Conservation (phyloP, 305 asterid species). For the Solanum chacoense region DNA sequence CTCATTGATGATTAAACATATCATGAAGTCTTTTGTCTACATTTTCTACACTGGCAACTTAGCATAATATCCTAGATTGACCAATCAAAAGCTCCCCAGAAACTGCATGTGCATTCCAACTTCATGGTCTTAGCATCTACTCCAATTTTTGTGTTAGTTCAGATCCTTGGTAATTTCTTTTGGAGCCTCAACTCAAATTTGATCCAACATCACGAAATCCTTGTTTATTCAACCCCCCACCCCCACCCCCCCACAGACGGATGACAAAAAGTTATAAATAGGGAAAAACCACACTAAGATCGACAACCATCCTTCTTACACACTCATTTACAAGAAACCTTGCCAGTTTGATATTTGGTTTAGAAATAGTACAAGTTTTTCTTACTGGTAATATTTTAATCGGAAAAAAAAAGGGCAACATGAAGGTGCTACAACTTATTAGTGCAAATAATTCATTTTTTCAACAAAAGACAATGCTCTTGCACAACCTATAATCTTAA, state of each 20-base stretch:
- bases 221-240: too few relatives aligned
- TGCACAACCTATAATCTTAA: not conserved
- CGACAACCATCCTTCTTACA: not conserved
- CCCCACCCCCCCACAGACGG: too few relatives aligned
- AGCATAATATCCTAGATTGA: not conserved
- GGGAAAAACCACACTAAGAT: not conserved
- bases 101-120: not conserved
- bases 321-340: not conserved
- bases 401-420: not conserved
- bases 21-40: not conserved
- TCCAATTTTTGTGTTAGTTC: not conserved
- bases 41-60: not conserved
- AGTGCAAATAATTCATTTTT: not conserved
- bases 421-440: not conserved
- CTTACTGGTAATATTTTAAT: not conserved
- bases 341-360: not conserved
- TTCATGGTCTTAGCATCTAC: not conserved
- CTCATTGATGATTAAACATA: not conserved
- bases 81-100: not conserved
- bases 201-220: not conserved
- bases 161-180: not conserved
- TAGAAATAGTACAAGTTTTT: not conserved
- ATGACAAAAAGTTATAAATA: not conserved
- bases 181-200: not conserved
- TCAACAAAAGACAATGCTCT: not conserved